phyloP scores from a whole-genome alignment of 352 stramenopile genomes.

The Phytopythium oedochilum region DNA sequence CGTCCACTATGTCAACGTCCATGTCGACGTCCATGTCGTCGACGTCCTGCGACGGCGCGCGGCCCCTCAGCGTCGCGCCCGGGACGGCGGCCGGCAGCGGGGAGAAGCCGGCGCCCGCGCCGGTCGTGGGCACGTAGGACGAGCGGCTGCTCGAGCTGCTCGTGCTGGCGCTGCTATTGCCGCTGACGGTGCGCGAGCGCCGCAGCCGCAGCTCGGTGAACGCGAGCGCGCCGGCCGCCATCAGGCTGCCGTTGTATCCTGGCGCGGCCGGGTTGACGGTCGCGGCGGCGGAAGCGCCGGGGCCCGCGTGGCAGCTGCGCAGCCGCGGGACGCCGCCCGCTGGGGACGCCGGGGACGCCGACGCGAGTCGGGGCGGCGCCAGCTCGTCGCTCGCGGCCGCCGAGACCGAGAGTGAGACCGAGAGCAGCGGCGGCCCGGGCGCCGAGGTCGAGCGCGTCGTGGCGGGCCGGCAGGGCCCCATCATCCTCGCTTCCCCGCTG shows the following conservation, averaged over 20 bases:
- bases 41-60: conserved; percentile 18
- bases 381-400: background rate
- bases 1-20: conserved; percentile 16
- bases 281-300: conserved; percentile 7
- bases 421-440: background rate
- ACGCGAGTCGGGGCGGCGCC: conserved; percentile 1
- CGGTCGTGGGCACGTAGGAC: conserved; percentile 35
- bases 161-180: conserved; percentile 62
- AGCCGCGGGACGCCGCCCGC: conserved; percentile 46
- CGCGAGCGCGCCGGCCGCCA: conserved; percentile 1
- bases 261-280: conserved; percentile 4
- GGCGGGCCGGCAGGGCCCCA: background rate
- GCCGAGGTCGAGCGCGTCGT: background rate
- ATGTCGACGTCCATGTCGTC: conserved; percentile 33
- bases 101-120: conserved; percentile 12
- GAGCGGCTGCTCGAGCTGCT: conserved; percentile 43
- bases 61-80: background rate
- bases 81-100: background rate
- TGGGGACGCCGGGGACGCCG: conserved; percentile 6
- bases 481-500: background rate
- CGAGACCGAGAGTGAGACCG: background rate
- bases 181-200: conserved; percentile 50
- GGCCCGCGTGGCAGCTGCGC: conserved; percentile 29
- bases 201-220: conserved; percentile 21
- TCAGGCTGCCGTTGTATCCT: background rate